A percentile compares a stretch with the other conserved stretches of the same genome.
These are phyloP conservation scores for Plantago coronopus DNA, from an alignment of 305 asterid species.

Conservation along the genomic window DNA sequence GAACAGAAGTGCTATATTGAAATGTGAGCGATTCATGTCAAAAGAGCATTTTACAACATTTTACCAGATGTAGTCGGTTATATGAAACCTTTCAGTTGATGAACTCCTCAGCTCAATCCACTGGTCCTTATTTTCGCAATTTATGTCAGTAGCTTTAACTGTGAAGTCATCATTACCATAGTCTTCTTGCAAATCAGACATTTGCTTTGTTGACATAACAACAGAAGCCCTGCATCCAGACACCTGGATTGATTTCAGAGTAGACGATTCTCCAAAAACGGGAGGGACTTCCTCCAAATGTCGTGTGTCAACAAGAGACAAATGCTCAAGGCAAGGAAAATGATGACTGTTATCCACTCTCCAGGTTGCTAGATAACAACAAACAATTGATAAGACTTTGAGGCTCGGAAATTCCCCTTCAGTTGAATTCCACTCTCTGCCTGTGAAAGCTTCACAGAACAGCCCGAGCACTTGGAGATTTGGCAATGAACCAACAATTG, in stretches of 20 bases:
- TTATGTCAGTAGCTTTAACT: too few species aligned
- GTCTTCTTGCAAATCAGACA: not conserved
- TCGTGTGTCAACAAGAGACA: not conserved
- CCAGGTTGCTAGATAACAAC: not conserved
- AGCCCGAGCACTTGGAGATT: not conserved
- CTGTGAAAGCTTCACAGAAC: not conserved
- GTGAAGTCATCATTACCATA: not conserved
- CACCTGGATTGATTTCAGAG: not conserved
- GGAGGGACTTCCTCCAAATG: not conserved
- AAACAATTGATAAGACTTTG: not conserved
- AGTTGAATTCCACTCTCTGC: not conserved
- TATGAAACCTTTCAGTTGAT: too few species aligned
- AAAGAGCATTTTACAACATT: too few species aligned
- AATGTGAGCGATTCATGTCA: too few species aligned
- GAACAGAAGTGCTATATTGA: too few species aligned
- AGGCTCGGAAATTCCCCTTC: slow-evolving; percentile 6
- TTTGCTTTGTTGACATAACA: not conserved
- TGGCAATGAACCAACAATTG: not conserved
- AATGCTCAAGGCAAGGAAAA: slow-evolving; percentile 5
- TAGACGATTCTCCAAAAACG: not conserved
- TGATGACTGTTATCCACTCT: not conserved
- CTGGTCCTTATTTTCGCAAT: too few species aligned
- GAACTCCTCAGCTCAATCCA: not conserved
- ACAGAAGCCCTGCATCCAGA: not conserved
- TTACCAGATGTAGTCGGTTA: too few species aligned